Evolutionary conservation across 2,329 filamentous ascomycete species (phyloP), one percentile per base, ranked within the genome.

Genomic region (Exophiala lecanii-corni): DNA sequence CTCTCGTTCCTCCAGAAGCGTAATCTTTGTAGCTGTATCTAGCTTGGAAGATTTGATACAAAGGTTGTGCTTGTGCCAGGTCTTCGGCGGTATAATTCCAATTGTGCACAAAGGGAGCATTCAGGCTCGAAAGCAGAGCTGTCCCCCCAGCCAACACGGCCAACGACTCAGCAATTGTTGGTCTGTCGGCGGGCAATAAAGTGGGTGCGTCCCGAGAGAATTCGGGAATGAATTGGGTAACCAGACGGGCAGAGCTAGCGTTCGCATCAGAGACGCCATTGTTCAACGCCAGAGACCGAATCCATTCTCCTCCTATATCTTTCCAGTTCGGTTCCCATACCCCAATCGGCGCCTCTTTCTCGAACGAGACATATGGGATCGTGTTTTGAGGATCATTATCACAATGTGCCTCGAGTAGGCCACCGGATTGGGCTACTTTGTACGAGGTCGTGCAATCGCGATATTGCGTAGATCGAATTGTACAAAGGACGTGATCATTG

Each of bases 151-250:
- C 75, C 55, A 89, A 72, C 0, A 87, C 83, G 0, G 85, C 83
- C 0, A 92, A 60, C 0, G 82, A 81, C 62, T 92, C 86, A 0
- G 79, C 81, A n/a, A 86, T 71, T 2, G 81, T 86, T 0, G 86
- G 86, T 0, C 82, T 61, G 0, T 62, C 57, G 3, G 28, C 16
- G 0, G 69, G 61, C 1, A 86, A 69, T 0, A 44, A 32, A 3
- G 58, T 62, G 7, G 56, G 48, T 5, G 58, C 55, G 16, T 53
- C 32, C 5, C 59, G 58, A 7, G 65, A 41, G 0, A 61, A 64
- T 0, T 43, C 43, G 0, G 76, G 69, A 4, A 77, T 70, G 9
- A 78, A 62, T 49, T 82, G 73, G 18, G 76, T 76, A 6, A 81
- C 61, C 10, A 82, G 68, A 1, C 78, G 73, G 12, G 74, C 70